Evolutionary conservation across 2,329 filamentous ascomycete species (phyloP).

Genomic region (Aspergillus neotritici): DNA sequence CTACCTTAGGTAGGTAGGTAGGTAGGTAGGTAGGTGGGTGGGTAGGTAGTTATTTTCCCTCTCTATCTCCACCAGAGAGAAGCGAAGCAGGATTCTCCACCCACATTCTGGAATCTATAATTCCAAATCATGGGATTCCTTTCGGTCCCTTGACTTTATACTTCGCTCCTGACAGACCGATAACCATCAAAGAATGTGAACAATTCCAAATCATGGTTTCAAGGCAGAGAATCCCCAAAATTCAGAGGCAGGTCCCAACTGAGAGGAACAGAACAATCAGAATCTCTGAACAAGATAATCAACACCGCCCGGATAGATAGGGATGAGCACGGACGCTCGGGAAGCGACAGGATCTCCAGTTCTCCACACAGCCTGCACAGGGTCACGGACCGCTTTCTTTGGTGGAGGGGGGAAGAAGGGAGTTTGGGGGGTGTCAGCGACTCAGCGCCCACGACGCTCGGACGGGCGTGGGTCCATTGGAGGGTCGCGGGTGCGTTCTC

Average conservation of each 20-base stretch:
- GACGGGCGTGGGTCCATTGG: conserved; percentile 6
- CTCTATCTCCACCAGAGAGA: not conserved
- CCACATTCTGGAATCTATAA: conserved; percentile 8
- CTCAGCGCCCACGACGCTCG: conserved; percentile 11
- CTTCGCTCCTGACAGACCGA: not conserved
- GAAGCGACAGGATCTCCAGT: conserved; percentile 16
- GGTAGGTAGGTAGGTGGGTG: too few species aligned
- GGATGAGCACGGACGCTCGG: conserved; percentile 10
- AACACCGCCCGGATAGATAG: not conserved
- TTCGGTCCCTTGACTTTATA: not conserved
- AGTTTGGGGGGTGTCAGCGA: conserved; percentile 10
- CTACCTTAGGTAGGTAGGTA: too few species aligned
- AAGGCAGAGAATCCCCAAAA: too few species aligned
- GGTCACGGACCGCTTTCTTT: conserved; percentile 22
- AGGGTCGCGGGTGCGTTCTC: too few species aligned
- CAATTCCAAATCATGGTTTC: conserved; percentile 8
- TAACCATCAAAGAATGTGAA: not conserved
- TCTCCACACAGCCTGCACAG: conserved; percentile 10
- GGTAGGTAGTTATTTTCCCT: too few species aligned
- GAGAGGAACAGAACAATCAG: not conserved
- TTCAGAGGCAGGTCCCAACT: too few species aligned
- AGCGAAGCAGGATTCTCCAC: too few species aligned
- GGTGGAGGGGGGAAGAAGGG: too few species aligned
- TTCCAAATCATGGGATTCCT: conserved; percentile 5
- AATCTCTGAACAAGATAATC: not conserved